Evolutionary conservation across 495 filamentous ascomycete species (phyloP), one percentile per base, ranked within the genome.

Genomic region (Lasiosphaeria miniovina): DNA sequence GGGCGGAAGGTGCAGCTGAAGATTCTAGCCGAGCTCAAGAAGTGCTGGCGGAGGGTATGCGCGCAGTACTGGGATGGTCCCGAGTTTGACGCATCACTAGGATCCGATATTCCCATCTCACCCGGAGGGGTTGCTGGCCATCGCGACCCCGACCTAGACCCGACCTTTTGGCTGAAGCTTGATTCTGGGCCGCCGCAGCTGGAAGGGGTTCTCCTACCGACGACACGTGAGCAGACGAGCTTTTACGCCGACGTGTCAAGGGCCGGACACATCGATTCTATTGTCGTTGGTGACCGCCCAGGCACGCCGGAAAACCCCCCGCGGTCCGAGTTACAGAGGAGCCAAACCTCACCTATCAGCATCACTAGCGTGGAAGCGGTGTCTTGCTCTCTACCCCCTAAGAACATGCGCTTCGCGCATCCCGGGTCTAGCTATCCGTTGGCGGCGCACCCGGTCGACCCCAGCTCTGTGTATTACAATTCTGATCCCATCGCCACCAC

Each of bases 21-120:
- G 73, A 96, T 97, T 56, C 79, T 99, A 55, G 84, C 89, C 36
- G 93, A 99, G 70, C 77, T 98, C 50, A 98, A 98, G 74, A 93
- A 94, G 71, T 98, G 95, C 69, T 99, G 95, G 95, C 84, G 95
- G 74, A 85, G 91, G 54, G 90, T 91, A 14, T 97, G 92, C 66
- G 85, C 88, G 2, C 74, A 90, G 34, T 96, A 91, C 67, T 98
- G 93, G 93, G 89, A 96, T 64, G 82, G 80, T 2, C 75, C 83
- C 0, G 82, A 86, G 52, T 79, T 86, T 71, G 74, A 84, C 58
- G 68, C 75, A 4, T 79, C 83, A 24, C 73, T 85, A 52, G 78
- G 80, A 11, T 77, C 83, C 10, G 86, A 93, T 55, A 78, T 83
- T 49, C 84, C 88, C 32, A 92, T 96, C 58, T 63, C 81, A 4